These are phyloP conservation scores for Botrytis paeoniae DNA, from an alignment of 2,329 filamentous ascomycete species.

Conservation along the genomic window DNA sequence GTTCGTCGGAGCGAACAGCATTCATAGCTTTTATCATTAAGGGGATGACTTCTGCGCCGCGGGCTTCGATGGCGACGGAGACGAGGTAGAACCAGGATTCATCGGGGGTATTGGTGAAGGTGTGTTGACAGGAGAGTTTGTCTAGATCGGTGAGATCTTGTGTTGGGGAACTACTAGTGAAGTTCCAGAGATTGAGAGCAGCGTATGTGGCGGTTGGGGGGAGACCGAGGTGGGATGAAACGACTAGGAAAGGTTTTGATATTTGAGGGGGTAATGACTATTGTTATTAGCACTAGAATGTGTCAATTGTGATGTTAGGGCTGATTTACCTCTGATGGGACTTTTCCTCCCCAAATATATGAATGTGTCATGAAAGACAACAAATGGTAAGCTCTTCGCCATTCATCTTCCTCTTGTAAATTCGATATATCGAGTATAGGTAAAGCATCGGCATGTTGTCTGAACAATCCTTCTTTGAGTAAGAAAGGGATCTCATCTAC, in stretches of 20 bases:
- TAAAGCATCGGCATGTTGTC: constrained; percentile 60
- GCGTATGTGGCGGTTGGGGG: constrained; percentile 91
- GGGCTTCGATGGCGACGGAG: constrained; percentile 85
- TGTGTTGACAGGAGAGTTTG: constrained; percentile 68
- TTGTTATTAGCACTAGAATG: not conserved
- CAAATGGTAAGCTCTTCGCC: constrained; percentile 76
- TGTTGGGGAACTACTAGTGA: constrained; percentile 54
- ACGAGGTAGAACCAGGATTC: constrained; percentile 95
- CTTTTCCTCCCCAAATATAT: constrained; percentile 85
- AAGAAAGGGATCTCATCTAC: constrained; percentile 64
- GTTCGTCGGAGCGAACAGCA: constrained; percentile 61
- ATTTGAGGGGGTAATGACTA: constrained; percentile 70
- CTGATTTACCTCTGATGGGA: constrained; percentile 63
- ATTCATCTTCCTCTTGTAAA: constrained; percentile 65
- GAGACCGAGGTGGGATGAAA: constrained; percentile 72
- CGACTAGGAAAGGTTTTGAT: constrained; percentile 70
- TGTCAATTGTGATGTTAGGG: no score
- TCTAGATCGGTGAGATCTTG: constrained; percentile 45
- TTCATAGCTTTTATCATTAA: constrained; percentile 74
- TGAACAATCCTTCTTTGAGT: constrained; percentile 62
- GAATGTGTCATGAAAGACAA: constrained; percentile 78
- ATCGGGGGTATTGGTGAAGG: constrained; percentile 83
- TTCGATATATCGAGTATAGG: constrained; percentile 65
- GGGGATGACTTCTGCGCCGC: constrained; percentile 71
- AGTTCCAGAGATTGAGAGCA: constrained; percentile 87